Evolutionary conservation across 768 basidiomycete genomes (phyloP).

Genomic region (Leccinum rimulosum): DNA sequence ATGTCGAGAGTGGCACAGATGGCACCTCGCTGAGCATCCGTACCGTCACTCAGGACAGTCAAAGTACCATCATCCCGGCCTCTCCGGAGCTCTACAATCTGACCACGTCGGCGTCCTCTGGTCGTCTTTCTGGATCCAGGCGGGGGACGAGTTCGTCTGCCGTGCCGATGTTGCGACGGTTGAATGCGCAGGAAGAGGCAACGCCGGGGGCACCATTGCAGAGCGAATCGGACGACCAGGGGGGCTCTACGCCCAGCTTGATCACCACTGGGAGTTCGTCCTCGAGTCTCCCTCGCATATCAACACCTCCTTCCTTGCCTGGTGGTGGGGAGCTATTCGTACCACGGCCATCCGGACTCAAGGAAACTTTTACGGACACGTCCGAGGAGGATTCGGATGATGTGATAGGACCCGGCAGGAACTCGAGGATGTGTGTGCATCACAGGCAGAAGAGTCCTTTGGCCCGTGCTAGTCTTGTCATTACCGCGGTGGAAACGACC

Average conservation of each 20-base stretch:
- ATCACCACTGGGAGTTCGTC: conserved; percentile 18
- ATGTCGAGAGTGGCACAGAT: conserved; percentile 15
- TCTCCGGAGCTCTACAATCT: conserved; percentile 6
- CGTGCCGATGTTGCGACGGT: conserved; percentile 20
- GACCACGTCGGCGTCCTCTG: conserved; percentile 11
- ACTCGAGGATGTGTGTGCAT: conserved; percentile 1
- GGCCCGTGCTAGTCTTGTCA: background rate
- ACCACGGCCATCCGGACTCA: conserved; percentile 20
- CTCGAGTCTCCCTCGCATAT: conserved; percentile 13
- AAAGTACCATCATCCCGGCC: conserved; percentile 16
- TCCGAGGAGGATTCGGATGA: conserved; percentile 20
- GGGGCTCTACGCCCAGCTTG: conserved; percentile 24
- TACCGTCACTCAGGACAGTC: conserved; percentile 19
- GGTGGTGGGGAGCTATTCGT: conserved; percentile 10
- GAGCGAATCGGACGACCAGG: background rate
- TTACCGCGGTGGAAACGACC: background rate
- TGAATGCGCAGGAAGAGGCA: conserved; percentile 14
- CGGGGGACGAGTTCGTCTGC: conserved; percentile 1
- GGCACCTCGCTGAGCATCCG: conserved; percentile 21
- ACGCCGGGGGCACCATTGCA: background rate
- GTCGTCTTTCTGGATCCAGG: background rate
- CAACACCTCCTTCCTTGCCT: conserved; percentile 7
- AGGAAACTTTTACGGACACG: conserved; percentile 18
- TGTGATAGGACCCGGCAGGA: background rate
- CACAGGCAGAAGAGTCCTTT: conserved; percentile 8